Conservation (phyloP, 768 basidiomycete genomes). For the Boletus pseudo-olivaceus region DNA sequence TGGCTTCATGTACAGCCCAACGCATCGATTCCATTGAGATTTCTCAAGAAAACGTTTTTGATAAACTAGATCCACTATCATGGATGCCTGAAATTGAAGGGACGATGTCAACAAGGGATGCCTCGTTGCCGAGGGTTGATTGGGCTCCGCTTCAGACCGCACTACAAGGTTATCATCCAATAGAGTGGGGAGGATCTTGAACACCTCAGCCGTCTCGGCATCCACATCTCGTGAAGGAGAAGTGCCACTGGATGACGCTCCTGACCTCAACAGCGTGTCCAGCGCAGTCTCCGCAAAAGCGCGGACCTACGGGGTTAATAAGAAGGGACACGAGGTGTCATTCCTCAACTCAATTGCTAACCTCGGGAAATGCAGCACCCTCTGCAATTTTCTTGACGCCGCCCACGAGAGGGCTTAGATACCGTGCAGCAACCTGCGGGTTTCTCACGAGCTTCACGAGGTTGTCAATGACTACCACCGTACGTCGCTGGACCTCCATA, state of each 20-base stretch:
- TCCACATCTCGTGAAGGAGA: constrained; percentile 71
- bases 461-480: constrained; percentile 93
- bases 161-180: constrained; percentile 48
- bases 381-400: constrained; percentile 89
- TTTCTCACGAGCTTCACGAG: constrained; percentile 96
- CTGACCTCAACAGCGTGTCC: constrained; percentile 75
- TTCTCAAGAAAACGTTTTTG: constrained; percentile 52
- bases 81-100: constrained; percentile 67
- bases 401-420: constrained; percentile 82
- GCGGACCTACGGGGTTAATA: constrained; percentile 55
- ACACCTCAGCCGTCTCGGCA: constrained; percentile 54
- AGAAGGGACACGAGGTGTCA: constrained; percentile 11
- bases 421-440: constrained; percentile 82
- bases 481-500: constrained; percentile 93
- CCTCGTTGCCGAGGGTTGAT: constrained; percentile 51
- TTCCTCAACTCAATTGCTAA: constrained; percentile 27
- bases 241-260: constrained; percentile 71
- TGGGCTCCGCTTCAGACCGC: constrained; percentile 41
- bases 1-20: constrained; percentile 67
- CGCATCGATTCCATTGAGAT: constrained; percentile 62
- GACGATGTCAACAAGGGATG: constrained; percentile 56
- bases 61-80: constrained; percentile 76
- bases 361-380: constrained; percentile 94
- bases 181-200: constrained; percentile 54
- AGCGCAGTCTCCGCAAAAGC: constrained; percentile 88